Evolutionary conservation across 257 asterid species (phyloP).

Genomic region (Marsdenia floribunda): DNA sequence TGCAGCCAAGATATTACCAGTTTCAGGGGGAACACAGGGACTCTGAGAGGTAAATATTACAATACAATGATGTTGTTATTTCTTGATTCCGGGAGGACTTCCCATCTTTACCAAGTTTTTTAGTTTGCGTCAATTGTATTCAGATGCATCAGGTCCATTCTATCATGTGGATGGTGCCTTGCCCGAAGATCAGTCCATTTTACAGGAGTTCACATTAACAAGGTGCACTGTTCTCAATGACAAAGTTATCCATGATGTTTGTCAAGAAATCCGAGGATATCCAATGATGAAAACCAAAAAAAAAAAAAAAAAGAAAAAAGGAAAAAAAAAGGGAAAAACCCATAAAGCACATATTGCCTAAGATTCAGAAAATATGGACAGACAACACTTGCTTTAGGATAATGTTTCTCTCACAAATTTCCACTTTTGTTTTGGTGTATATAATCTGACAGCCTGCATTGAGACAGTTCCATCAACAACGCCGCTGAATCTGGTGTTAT

Average conservation of each 20-base stretch:
- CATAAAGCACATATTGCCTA: not conserved
- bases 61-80: not conserved
- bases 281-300: not conserved
- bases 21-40: not conserved
- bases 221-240: not conserved
- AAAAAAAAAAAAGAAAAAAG: no score
- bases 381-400: not conserved
- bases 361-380: not conserved
- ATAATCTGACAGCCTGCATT: not conserved
- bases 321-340: not conserved
- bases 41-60: not conserved
- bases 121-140: not conserved
- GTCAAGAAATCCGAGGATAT: not conserved
- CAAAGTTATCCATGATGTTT: not conserved
- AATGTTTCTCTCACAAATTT: not conserved
- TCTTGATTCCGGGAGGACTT: not conserved
- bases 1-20: not conserved
- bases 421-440: not conserved
- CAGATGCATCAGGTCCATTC: not conserved
- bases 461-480: not conserved
- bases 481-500: not conserved
- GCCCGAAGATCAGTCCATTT: not conserved
- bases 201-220: not conserved
- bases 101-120: not conserved
- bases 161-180: no score